Evolutionary conservation across 2,329 filamentous ascomycete genomes (phyloP).

Genomic region (Dryadomyces quercus-mongolicae): DNA sequence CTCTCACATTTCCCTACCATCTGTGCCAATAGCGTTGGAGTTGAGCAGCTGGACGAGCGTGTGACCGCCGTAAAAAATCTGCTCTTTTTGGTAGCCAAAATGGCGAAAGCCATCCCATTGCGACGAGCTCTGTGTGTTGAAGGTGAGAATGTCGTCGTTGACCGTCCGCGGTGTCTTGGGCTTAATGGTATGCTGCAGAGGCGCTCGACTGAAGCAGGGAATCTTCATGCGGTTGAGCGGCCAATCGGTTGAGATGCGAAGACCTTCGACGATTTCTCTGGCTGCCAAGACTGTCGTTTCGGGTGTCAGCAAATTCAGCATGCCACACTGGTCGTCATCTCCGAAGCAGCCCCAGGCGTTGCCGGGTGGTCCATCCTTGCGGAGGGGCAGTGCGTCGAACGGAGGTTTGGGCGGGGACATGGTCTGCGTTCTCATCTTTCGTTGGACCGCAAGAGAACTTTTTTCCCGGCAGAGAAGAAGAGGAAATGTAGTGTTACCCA

Average conservation of each 20-base stretch:
- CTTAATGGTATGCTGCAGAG: background rate
- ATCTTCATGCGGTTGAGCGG: conserved; percentile 1
- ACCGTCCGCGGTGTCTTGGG: background rate
- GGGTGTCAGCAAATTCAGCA: conserved; percentile 30
- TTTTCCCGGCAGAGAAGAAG: no score
- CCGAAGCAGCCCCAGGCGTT: conserved; percentile 32
- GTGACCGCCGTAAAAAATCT: background rate
- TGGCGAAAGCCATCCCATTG: conserved; percentile 37
- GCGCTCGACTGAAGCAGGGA: background rate
- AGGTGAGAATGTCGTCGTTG: conserved; percentile 24
- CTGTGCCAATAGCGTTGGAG: conserved; percentile 17
- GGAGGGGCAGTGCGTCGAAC: conserved; percentile 1
- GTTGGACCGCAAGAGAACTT: no score
- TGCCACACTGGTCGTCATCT: conserved; percentile 28
- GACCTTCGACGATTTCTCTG: conserved; percentile 26
- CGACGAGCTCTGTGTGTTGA: conserved; percentile 33
- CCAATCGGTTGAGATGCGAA: conserved; percentile 27
- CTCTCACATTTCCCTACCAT: background rate
- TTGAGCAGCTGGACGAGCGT: conserved; percentile 24
- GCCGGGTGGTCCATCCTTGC: conserved; percentile 23
- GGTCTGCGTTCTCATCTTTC: background rate
- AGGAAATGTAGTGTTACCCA: no score
- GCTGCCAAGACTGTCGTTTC: conserved; percentile 26
- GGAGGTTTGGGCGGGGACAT: background rate
- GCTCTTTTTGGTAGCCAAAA: conserved; percentile 12